These are phyloP conservation scores for Mycena vulgaris DNA, from an alignment of 768 basidiomycete genomes.

Conservation along the genomic window DNA sequence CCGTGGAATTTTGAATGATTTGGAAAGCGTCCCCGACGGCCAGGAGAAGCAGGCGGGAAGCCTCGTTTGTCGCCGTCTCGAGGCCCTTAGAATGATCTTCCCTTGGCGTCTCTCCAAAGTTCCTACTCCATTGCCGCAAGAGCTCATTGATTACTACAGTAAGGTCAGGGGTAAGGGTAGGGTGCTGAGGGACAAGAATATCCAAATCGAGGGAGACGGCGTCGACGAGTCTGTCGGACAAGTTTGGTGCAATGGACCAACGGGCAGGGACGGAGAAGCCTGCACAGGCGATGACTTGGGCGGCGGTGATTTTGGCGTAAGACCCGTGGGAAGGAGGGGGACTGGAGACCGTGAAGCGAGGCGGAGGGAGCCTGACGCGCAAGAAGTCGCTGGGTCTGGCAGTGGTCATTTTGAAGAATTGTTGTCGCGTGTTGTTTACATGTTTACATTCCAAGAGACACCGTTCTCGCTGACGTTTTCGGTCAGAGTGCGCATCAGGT, in stretches of 20 bases:
- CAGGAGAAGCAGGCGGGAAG: background rate
- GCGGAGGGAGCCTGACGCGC: too few relatives aligned
- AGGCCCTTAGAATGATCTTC: background rate
- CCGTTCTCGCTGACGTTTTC: slow-evolving; percentile 71
- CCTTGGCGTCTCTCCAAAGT: background rate
- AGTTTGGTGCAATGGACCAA: background rate
- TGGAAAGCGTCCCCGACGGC: background rate
- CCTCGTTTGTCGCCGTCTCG: background rate
- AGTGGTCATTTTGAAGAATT: too few relatives aligned
- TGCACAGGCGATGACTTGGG: too few relatives aligned
- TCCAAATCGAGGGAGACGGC: background rate
- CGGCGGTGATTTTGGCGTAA: too few relatives aligned
- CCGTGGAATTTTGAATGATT: background rate
- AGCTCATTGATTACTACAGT: background rate
- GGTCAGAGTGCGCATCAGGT: slow-evolving; percentile 69
- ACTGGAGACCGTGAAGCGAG: too few relatives aligned
- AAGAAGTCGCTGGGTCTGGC: too few relatives aligned
- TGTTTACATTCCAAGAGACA: too few relatives aligned
- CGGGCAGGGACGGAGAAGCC: background rate
- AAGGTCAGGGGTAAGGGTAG: background rate
- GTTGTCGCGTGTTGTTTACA: too few relatives aligned
- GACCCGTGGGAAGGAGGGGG: too few relatives aligned
- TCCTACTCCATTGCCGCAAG: background rate
- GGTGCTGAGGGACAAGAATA: background rate
- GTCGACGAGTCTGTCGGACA: background rate